phyloP scores from a whole-genome alignment of 192 early-diverging fungal genomes.

The Gamsiella multidivaricata region DNA sequence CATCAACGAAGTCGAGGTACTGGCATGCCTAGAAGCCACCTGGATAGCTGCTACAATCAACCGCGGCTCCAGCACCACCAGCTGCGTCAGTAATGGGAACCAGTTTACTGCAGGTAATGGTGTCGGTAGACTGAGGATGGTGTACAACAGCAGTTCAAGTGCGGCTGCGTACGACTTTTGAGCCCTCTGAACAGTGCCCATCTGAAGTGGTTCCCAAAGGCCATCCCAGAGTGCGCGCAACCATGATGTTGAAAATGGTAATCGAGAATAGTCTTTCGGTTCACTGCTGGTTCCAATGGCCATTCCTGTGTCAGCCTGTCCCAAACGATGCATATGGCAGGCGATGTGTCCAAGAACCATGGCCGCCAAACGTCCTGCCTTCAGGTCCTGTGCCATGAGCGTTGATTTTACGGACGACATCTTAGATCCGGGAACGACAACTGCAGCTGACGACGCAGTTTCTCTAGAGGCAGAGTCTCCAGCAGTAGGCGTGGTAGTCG shows the following conservation, averaged over 20 bases:
- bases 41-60: slow-evolving; percentile 38
- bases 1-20: slow-evolving; percentile 59
- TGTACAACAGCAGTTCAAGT: slow-evolving; percentile 35
- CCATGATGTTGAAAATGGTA: slow-evolving; percentile 60
- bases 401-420: slow-evolving; percentile 30
- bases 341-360: slow-evolving; percentile 56
- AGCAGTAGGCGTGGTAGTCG: not conserved
- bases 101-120: slow-evolving; percentile 67
- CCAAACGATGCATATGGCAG: slow-evolving; percentile 23
- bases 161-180: slow-evolving; percentile 9
- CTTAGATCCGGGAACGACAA: slow-evolving; percentile 24
- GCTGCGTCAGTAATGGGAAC: slow-evolving; percentile 55
- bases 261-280: slow-evolving; percentile 60
- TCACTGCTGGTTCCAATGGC: slow-evolving; percentile 56
- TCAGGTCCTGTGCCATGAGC: slow-evolving; percentile 55
- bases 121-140: slow-evolving; percentile 39
- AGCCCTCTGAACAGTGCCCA: slow-evolving; percentile 28
- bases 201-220: slow-evolving; percentile 34
- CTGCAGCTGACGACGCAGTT: not conserved
- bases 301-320: slow-evolving; percentile 26
- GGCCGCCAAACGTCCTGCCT: slow-evolving; percentile 61
- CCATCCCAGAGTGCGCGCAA: slow-evolving; percentile 63
- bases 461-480: not conserved
- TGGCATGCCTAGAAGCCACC: slow-evolving; percentile 60
- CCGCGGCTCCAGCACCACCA: slow-evolving; percentile 29